Percentiles rank a stretch among this genome's conserved stretches.
Conservation (phyloP, 2,329 filamentous ascomycete genomes). For the Orbilia oligospora region DNA sequence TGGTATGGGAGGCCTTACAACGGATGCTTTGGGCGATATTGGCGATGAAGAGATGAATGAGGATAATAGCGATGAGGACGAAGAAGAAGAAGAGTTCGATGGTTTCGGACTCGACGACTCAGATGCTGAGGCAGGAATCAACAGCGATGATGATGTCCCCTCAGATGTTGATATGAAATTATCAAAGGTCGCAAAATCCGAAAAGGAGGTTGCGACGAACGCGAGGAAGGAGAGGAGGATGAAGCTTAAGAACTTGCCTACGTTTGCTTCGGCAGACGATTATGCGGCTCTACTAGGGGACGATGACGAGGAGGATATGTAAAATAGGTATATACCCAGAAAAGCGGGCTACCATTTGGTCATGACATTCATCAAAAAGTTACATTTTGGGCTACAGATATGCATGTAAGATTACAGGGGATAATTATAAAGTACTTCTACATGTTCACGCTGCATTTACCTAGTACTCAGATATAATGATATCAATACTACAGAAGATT, state of each 20-base stretch:
- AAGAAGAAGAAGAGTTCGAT: constrained; percentile 69
- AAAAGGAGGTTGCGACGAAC: constrained; percentile 63
- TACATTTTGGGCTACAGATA: neutral
- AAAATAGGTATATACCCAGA: constrained; percentile 28
- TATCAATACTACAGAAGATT: no score
- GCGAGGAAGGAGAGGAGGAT: constrained; percentile 76
- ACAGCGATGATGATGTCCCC: constrained; percentile 61
- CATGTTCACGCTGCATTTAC: no score
- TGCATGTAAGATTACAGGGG: neutral
- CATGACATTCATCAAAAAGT: neutral
- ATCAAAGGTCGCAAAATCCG: constrained; percentile 63
- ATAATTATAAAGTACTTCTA: neutral
- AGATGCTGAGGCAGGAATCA: constrained; percentile 67
- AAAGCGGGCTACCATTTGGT: neutral
- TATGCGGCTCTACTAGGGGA: constrained; percentile 75
- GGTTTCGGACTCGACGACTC: constrained; percentile 67
- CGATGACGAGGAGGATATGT: constrained; percentile 57
- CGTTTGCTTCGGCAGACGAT: constrained; percentile 92
- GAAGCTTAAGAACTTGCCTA: constrained; percentile 89
- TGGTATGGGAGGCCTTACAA: constrained; percentile 33
- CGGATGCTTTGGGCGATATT: constrained; percentile 69
- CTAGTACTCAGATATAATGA: no score
- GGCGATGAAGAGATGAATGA: constrained; percentile 70
- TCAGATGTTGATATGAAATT: constrained; percentile 63
- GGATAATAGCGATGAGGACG: constrained; percentile 66